Evolutionary conservation across 2,329 filamentous ascomycete genomes (phyloP), one percentile per base, ranked within the genome.

Genomic region (Penicillium digitatum): DNA sequence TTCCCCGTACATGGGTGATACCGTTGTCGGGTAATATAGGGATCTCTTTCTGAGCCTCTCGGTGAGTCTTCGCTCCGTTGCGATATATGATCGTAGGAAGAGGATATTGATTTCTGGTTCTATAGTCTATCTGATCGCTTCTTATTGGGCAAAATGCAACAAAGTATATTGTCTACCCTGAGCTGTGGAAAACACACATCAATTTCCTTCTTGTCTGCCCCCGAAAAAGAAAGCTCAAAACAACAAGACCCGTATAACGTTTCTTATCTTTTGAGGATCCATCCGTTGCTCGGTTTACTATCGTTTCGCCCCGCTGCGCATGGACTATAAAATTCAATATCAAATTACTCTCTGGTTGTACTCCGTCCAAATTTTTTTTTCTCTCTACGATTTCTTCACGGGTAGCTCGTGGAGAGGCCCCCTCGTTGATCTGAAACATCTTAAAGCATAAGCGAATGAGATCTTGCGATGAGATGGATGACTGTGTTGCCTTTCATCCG

Each of bases 21-120:
- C 61, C 35, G 18, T 10, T 11, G 6, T 62, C 61, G 61, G 61
- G 61, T 63, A 63, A 63, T 54, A 27, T 62, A 62, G 61, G 61
- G 38, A 61, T 54, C 49, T 37, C 6, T 34, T 45, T 42, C 22
- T 40, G 32, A 54, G 47, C 35, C 34, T 35, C 46, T 55, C 61
- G 61, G 61, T 62, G 61, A 63, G 51, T 55, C 46, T 57, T 34
- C 29, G 34, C 27, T 43, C 37, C 27, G 29, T 26, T 26, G 24
- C 24, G 18, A 42, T 26, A n/a, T 10, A 42, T 27, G n/a, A 27
- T 42, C 0, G 4, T 38, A 38, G 18, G 4, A 6, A 45, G 43
- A 4, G 24, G 42, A 22, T 8, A 24, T 32, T 32, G 20, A 11
- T 44, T 44, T 20, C 22, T 42, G 38, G 38, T 24, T n/a, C 5